Percentiles rank a stretch among this genome's conserved stretches.
These are phyloP conservation scores for Arabidopsis suecica DNA, from an alignment of 345 rosid genomes.

Conservation along the genomic window DNA sequence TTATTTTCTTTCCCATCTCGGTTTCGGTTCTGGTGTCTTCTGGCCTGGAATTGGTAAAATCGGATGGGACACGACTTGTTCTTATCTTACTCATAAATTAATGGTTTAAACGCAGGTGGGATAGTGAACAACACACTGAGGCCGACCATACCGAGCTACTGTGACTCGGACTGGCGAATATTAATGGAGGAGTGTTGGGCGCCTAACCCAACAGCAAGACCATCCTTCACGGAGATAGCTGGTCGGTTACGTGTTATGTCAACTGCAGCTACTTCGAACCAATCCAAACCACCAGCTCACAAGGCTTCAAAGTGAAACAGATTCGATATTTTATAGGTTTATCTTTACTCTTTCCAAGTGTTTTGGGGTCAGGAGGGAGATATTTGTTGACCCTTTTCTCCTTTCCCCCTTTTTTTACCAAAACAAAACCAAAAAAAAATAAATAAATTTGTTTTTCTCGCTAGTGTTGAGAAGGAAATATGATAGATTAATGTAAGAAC, in stretches of 20 bases:
- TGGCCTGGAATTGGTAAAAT: neutral
- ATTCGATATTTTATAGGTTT: conserved; percentile 23
- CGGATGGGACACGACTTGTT: neutral
- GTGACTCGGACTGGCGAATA: conserved; percentile 74
- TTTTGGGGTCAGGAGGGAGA: conserved; percentile 46
- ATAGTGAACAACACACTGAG: conserved; percentile 79
- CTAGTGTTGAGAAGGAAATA: neutral
- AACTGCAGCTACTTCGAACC: conserved; percentile 64
- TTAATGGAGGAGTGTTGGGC: conserved; percentile 95
- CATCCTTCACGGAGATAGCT: conserved; percentile 81
- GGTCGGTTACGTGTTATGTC: conserved; percentile 68
- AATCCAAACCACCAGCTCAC: conserved; percentile 61
- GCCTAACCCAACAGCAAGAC: conserved; percentile 63
- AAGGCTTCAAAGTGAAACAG: conserved; percentile 50
- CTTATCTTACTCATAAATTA: conserved; percentile 2
- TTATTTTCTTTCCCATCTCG: neutral
- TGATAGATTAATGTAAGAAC: neutral
- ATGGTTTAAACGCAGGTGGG: conserved; percentile 61
- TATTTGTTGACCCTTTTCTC: conserved; percentile 47
- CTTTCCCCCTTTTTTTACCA: conserved; percentile 40
- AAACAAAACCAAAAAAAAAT: conserved; percentile 13
- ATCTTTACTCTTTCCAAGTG: conserved; percentile 15
- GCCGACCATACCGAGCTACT: conserved; percentile 73
- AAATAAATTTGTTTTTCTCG: conserved; percentile 35
- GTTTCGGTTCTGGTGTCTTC: conserved; percentile 5